Percentiles rank a stretch among this genome's conserved stretches.
Conservation (phyloP, 768 basidiomycete species). For the Tylopilus subfusipes region DNA sequence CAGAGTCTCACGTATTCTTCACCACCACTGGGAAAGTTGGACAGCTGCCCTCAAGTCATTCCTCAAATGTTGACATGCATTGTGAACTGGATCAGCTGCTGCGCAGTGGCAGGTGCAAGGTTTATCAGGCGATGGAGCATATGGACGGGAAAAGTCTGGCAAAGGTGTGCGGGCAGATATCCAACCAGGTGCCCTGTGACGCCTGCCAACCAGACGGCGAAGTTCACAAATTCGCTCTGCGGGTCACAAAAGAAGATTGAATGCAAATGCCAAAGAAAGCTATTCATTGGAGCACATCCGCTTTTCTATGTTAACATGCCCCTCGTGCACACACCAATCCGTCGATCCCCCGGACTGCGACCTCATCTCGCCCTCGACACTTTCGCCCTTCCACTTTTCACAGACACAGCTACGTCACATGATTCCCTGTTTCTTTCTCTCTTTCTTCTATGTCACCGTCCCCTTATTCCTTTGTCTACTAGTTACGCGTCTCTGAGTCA, state of each 20-base stretch:
- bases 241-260: background rate
- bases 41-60: background rate
- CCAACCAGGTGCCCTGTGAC: conserved; percentile 1
- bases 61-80: background rate
- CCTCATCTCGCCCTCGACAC: no score
- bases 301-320: no score
- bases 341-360: no score
- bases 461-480: no score
- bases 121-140: background rate
- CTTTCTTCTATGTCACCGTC: no score
- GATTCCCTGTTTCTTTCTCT: no score
- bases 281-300: no score
- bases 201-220: background rate
- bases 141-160: conserved; percentile 1
- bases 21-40: background rate
- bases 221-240: background rate
- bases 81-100: background rate
- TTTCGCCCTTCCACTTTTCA: no score
- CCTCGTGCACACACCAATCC: no score
- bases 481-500: no score
- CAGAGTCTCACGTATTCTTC: conserved; percentile 2
- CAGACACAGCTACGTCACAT: no score
- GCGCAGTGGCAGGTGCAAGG: background rate
- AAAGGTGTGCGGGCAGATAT: background rate
- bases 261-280: no score